Conservation (phyloP, 1,139 yeast genomes). For the Scheffersomyces quercinus region DNA sequence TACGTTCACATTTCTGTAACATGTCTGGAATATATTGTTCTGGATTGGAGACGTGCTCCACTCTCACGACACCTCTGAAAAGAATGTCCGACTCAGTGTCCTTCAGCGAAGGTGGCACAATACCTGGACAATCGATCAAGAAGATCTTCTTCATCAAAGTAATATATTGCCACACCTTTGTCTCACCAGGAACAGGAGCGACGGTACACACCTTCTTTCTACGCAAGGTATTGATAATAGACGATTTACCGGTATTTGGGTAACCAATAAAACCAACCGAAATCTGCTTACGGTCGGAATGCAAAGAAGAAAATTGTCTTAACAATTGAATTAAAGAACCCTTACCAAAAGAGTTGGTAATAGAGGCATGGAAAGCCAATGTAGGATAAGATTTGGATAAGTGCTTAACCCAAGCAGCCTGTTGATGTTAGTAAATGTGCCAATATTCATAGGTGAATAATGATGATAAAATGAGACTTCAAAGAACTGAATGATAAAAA, state of each 20-base stretch:
- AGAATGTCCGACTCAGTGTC: constrained; percentile 93
- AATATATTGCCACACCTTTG: constrained; percentile 98
- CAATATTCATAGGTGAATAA: background rate
- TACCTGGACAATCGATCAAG: constrained; percentile 97
- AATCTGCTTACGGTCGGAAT: constrained; percentile 90
- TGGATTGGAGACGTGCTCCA: constrained; percentile 92
- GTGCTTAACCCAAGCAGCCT: constrained; percentile 99
- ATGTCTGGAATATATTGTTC: constrained; percentile 94
- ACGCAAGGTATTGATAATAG: constrained; percentile 90
- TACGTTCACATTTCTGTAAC: constrained; percentile 79
- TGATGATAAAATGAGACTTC: constrained; percentile 8
- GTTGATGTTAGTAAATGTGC: constrained; percentile 46
- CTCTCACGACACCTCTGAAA: constrained; percentile 96
- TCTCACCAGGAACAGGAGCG: constrained; percentile 98
- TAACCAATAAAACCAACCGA: constrained; percentile 97
- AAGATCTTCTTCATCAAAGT: constrained; percentile 95
- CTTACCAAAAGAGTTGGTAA: constrained; percentile 95
- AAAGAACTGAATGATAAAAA: constrained; percentile 6
- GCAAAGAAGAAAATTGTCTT: constrained; percentile 89
- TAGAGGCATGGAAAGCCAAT: constrained; percentile 96
- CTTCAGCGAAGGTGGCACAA: constrained; percentile 90
- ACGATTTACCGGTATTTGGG: constrained; percentile 96
- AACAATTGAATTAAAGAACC: constrained; percentile 91
- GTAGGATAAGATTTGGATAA: constrained; percentile 91
- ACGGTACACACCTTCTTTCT: constrained; percentile 95